Conservation (phyloP, 2,329 filamentous ascomycete genomes). For the Aspergillus pseudonomiae region DNA sequence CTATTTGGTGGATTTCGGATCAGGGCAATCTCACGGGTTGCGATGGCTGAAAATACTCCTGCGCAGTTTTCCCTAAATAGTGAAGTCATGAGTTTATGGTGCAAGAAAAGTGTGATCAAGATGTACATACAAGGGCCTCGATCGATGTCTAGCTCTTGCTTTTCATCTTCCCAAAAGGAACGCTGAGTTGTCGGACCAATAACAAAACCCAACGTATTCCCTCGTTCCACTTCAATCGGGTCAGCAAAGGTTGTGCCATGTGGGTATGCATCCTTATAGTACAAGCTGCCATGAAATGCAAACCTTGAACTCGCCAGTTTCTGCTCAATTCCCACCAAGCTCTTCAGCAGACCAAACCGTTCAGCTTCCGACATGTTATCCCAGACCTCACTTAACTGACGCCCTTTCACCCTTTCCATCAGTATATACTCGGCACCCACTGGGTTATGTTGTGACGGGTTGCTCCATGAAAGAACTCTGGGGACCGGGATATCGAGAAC, state of each 20-base stretch:
- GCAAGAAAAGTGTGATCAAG: too few relatives aligned
- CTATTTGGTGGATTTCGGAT: too few relatives aligned
- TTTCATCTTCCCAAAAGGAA: slow-evolving; percentile 19
- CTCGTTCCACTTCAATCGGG: too few relatives aligned
- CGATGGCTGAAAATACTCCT: too few relatives aligned
- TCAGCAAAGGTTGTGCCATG: background rate
- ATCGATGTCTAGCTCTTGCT: slow-evolving; percentile 9
- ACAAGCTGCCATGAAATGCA: slow-evolving; percentile 22
- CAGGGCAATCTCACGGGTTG: too few relatives aligned
- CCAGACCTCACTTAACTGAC: too few relatives aligned
- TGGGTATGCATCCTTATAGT: slow-evolving; percentile 16
- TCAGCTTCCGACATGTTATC: slow-evolving; percentile 16
- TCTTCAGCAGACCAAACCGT: slow-evolving; percentile 22
- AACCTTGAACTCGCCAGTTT: slow-evolving; percentile 17
- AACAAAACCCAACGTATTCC: background rate
- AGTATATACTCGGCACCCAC: too few relatives aligned
- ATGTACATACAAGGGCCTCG: slow-evolving; percentile 17
- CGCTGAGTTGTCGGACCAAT: slow-evolving; percentile 21
- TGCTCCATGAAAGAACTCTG: slow-evolving; percentile 22
- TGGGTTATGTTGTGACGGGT: background rate
- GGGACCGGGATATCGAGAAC: slow-evolving; percentile 24
- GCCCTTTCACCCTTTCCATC: too few relatives aligned
- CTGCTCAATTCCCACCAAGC: slow-evolving; percentile 20
- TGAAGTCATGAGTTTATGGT: too few relatives aligned
- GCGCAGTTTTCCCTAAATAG: too few relatives aligned